phyloP scores from a whole-genome alignment of 2,329 filamentous ascomycete species.

The Grosmannia huntii region DNA sequence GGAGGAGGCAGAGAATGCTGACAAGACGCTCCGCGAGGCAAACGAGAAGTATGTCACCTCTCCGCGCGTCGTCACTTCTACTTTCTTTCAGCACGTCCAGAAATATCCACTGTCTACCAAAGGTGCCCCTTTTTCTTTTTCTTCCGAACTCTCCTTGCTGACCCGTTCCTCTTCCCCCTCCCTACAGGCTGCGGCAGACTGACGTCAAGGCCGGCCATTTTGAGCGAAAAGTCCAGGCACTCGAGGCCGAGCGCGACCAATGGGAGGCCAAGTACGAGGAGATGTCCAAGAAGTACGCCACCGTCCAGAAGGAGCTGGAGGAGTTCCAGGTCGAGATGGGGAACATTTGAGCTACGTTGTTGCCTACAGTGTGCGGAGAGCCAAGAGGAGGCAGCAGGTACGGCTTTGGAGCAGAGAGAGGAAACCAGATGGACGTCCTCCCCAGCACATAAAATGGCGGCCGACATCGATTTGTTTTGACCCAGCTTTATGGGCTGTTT shows the following conservation, averaged over 20 bases:
- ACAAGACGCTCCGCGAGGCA: slow-evolving; percentile 90
- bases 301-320: slow-evolving; percentile 79
- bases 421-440: neutral
- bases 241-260: slow-evolving; percentile 81
- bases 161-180: slow-evolving; percentile 3
- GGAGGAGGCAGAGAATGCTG: slow-evolving; percentile 93
- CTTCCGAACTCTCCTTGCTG: neutral
- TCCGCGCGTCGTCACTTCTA: neutral
- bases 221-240: slow-evolving; percentile 96
- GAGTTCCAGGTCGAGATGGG: slow-evolving; percentile 84
- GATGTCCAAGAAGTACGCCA: slow-evolving; percentile 78
- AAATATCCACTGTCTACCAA: slow-evolving; percentile 6
- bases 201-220: slow-evolving; percentile 99
- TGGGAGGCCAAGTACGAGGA: slow-evolving; percentile 99
- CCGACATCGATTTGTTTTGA: slow-evolving; percentile 6
- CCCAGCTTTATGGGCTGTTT: neutral
- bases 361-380: neutral
- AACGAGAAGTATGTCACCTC: slow-evolving; percentile 79
- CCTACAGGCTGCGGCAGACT: slow-evolving; percentile 83
- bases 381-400: neutral
- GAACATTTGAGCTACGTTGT: slow-evolving; percentile 63
- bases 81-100: slow-evolving; percentile 7
- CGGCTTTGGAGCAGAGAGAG: neutral
- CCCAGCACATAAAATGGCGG: neutral
- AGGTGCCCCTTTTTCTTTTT: slow-evolving; percentile 8